Evolutionary conservation across 2,329 filamentous ascomycete genomes (phyloP).

Genomic region (Microcyclosporella mali): DNA sequence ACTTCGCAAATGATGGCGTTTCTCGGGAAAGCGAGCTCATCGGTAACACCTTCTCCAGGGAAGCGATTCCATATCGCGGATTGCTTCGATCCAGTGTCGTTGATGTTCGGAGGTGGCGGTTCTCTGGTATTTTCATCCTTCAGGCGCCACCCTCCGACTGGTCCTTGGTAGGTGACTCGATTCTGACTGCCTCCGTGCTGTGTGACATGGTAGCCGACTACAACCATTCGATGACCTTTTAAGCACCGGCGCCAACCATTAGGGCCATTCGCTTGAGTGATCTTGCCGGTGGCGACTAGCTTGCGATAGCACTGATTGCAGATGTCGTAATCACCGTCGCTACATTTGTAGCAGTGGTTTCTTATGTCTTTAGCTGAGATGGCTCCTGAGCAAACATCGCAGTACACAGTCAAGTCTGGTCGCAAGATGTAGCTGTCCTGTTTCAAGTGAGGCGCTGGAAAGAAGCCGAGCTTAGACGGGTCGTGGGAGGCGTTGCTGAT

Average conservation of each 20-base stretch:
- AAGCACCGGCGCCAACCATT: conserved; percentile 79
- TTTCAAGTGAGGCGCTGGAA: conserved; percentile 32
- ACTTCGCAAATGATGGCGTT: conserved; percentile 77
- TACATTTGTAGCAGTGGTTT: conserved; percentile 75
- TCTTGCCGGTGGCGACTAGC: conserved; percentile 56
- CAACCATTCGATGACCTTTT: conserved; percentile 74
- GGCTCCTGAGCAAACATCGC: conserved; percentile 68
- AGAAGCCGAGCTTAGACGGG: conserved; percentile 16
- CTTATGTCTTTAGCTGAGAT: conserved; percentile 65
- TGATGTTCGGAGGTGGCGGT: conserved; percentile 29
- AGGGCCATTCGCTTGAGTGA: conserved; percentile 69
- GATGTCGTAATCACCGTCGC: conserved; percentile 78
- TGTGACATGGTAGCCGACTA: conserved; percentile 65
- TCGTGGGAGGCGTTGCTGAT: conserved; percentile 19
- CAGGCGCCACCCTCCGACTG: conserved; percentile 71
- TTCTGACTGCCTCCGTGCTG: conserved; percentile 56
- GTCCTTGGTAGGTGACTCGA: conserved; percentile 61
- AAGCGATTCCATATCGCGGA: conserved; percentile 52
- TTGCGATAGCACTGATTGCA: conserved; percentile 71
- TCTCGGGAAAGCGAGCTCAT: conserved; percentile 79
- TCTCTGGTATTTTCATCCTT: conserved; percentile 38
- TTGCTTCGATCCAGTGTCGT: conserved; percentile 38
- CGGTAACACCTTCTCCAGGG: conserved; percentile 55
- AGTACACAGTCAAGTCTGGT: conserved; percentile 59
- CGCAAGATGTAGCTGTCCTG: conserved; percentile 38